phyloP scores from a whole-genome alignment of 495 filamentous ascomycete genomes.

The Podospora comata region DNA sequence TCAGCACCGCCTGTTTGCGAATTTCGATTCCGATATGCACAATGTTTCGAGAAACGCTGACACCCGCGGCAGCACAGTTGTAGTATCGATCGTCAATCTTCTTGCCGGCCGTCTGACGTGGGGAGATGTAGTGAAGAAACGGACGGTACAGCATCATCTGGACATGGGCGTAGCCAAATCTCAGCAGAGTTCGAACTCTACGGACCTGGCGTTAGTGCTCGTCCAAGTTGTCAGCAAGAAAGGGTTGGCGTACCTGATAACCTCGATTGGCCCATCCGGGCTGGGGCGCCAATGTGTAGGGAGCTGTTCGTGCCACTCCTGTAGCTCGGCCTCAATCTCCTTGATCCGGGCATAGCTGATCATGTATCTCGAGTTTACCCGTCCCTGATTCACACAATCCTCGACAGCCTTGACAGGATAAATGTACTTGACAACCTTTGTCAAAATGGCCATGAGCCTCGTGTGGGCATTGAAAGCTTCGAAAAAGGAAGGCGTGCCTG shows the following conservation, averaged over 20 bases:
- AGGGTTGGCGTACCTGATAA: constrained; percentile 60
- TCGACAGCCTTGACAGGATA: constrained; percentile 80
- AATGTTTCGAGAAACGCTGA: constrained; percentile 89
- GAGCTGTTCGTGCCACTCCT: constrained; percentile 77
- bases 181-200: constrained; percentile 80
- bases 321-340: constrained; percentile 85
- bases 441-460: constrained; percentile 68
- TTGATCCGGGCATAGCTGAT: constrained; percentile 85
- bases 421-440: constrained; percentile 83
- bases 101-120: constrained; percentile 58
- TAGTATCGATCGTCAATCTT: constrained; percentile 82
- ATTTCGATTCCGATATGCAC: constrained; percentile 89
- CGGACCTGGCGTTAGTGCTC: neutral
- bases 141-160: constrained; percentile 95
- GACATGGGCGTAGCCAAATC: constrained; percentile 84
- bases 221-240: constrained; percentile 2
- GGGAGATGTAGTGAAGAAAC: constrained; percentile 91
- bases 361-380: constrained; percentile 57
- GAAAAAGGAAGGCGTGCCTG: constrained; percentile 71
- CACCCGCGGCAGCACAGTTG: constrained; percentile 86
- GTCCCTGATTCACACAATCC: constrained; percentile 49
- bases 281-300: constrained; percentile 72
- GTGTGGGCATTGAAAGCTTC: constrained; percentile 84
- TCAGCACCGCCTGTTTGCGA: constrained; percentile 75
- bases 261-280: constrained; percentile 65